Conservation (phyloP, 2,329 filamentous ascomycete genomes). For the Colletotrichum chrysophilum region DNA sequence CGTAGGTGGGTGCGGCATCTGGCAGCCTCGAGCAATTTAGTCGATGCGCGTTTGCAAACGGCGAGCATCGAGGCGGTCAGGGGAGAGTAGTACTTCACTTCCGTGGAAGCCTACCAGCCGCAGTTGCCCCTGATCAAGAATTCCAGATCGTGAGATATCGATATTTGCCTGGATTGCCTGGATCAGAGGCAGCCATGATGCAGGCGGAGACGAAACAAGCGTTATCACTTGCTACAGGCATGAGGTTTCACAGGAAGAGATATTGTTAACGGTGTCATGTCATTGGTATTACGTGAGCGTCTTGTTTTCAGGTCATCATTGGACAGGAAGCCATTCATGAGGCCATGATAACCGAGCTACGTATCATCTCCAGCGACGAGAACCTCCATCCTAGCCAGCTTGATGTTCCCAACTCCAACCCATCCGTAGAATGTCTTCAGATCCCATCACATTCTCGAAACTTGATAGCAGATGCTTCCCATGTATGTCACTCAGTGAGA, state of each 20-base stretch:
- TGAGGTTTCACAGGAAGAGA: not conserved
- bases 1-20: not conserved
- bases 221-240: not conserved
- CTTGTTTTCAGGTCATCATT: not conserved
- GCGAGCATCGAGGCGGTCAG: not conserved
- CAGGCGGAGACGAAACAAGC: not conserved
- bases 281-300: not conserved
- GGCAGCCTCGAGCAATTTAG: not conserved
- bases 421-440: accelerated
- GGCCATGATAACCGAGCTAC: not conserved
- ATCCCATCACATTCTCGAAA: not conserved
- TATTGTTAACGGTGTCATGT: too few relatives aligned
- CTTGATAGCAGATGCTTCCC: not conserved
- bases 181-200: not conserved
- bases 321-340: accelerated
- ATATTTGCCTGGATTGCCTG: not conserved
- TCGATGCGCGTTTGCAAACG: not conserved
- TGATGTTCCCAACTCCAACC: not conserved
- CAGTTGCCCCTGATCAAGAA: not conserved
- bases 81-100: accelerated
- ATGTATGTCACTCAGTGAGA: accelerated
- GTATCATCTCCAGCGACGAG: accelerated
- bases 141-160: not conserved
- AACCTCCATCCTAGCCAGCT: accelerated
- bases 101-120: not conserved